A percentile compares a stretch with the other conserved stretches of the same genome.
Conservation (phyloP, 75 land plant genomes). For the Larix kaempferi region DNA sequence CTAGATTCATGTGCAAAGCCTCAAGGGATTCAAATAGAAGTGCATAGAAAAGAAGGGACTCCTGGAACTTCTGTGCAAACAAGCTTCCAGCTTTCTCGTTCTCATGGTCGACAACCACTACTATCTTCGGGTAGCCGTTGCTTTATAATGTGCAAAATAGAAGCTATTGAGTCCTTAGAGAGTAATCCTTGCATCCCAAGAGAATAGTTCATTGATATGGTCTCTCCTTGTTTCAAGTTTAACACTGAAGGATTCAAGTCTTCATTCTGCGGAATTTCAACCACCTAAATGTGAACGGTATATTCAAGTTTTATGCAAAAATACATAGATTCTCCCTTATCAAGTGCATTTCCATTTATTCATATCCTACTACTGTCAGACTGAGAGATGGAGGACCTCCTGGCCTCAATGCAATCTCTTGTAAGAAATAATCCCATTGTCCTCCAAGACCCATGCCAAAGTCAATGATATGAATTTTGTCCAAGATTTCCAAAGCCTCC, state of each 20-base stretch:
- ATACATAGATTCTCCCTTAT: constrained; percentile 61
- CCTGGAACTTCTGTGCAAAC: constrained; percentile 44
- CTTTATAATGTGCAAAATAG: constrained; percentile 51
- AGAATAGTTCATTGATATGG: constrained; percentile 74
- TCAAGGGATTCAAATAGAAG: constrained; percentile 73
- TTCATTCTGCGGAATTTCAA: constrained; percentile 31
- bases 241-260: constrained; percentile 19
- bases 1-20: constrained; percentile 35
- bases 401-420: constrained; percentile 47
- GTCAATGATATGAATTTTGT: constrained; percentile 67
- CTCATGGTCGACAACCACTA: constrained; percentile 59
- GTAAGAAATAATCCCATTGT: constrained; percentile 83
- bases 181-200: constrained; percentile 24
- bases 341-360: constrained; percentile 31
- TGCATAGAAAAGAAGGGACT: constrained; percentile 64
- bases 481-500: constrained; percentile 59
- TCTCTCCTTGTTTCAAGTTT: constrained; percentile 36
- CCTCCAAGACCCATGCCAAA: constrained; percentile 82
- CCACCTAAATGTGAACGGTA: constrained; percentile 42
- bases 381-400: constrained; percentile 31
- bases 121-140: constrained; percentile 57
- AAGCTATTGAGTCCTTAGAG: constrained; percentile 18
- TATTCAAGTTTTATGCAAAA: constrained; percentile 60
- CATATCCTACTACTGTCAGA: constrained; percentile 61
- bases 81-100: constrained; percentile 45